Evolutionary conservation across 2,329 filamentous ascomycete species (phyloP).

Genomic region (Fusarium sp.): DNA sequence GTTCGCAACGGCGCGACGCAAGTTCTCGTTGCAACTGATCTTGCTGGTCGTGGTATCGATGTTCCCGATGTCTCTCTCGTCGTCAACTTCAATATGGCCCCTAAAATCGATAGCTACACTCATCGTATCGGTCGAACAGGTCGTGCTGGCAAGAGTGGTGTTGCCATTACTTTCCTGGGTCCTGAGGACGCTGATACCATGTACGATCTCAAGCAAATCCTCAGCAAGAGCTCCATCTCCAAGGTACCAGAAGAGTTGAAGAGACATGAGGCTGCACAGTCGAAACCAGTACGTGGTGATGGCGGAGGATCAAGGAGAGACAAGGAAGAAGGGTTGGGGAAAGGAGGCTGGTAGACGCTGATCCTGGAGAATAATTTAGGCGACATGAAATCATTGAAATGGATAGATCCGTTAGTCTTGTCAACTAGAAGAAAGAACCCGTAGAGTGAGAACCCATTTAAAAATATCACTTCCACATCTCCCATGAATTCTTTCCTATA

Average conservation of each 20-base stretch:
- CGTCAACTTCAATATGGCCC: slow-evolving; percentile 99
- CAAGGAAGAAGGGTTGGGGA: slow-evolving; percentile 39
- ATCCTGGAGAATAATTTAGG: neutral
- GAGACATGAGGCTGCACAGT: slow-evolving; percentile 90
- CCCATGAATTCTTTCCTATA: slow-evolving; percentile 16
- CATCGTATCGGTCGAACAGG: slow-evolving; percentile 97
- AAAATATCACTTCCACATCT: slow-evolving; percentile 12
- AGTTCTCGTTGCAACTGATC: slow-evolving; percentile 92
- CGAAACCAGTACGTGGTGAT: slow-evolving; percentile 65
- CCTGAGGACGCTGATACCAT: slow-evolving; percentile 88
- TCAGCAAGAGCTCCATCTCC: slow-evolving; percentile 86
- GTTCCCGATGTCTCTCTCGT: slow-evolving; percentile 93
- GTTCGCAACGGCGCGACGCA: slow-evolving; percentile 82
- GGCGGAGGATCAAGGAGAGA: slow-evolving; percentile 43
- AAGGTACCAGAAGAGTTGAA: slow-evolving; percentile 90
- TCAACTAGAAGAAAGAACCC: neutral
- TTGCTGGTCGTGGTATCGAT: slow-evolving; percentile 97
- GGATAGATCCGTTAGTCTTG: neutral
- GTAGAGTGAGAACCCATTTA: slow-evolving; percentile 4
- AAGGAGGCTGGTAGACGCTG: slow-evolving; percentile 36
- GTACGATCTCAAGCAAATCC: slow-evolving; percentile 96
- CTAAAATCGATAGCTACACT: slow-evolving; percentile 91
- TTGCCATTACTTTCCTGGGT: slow-evolving; percentile 94
- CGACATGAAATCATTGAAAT: neutral
- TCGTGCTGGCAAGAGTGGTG: slow-evolving; percentile 95